phyloP scores from a whole-genome alignment of 1,284 basidiomycete genomes.

The Moesziomyces parantarcticus region DNA sequence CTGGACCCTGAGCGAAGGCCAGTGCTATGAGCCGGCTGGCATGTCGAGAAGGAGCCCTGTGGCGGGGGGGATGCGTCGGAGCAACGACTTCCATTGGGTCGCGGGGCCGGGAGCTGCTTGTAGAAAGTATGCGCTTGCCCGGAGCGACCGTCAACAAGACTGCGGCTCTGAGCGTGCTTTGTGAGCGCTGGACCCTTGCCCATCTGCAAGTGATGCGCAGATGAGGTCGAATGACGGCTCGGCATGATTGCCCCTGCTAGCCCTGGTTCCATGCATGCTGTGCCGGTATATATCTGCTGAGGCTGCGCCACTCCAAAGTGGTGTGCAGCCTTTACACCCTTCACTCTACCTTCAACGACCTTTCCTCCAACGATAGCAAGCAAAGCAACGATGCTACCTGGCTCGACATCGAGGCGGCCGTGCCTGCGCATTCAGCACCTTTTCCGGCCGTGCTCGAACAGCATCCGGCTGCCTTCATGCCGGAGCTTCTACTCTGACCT shows the following conservation, averaged over 20 bases:
- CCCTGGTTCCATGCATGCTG: not conserved
- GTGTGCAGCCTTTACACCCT: not conserved
- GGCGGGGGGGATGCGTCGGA: not conserved
- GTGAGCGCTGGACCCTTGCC: not conserved
- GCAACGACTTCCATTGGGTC: not conserved
- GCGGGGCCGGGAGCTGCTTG: not conserved
- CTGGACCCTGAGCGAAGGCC: not conserved
- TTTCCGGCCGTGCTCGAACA: conserved; percentile 5
- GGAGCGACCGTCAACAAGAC: not conserved
- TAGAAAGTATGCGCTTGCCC: not conserved
- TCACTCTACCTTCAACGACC: too few species aligned
- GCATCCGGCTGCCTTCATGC: conserved; percentile 5
- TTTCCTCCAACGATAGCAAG: too few species aligned
- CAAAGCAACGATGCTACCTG: conserved; percentile 2
- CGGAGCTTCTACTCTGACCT: conserved; percentile 35
- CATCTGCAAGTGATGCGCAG: not conserved
- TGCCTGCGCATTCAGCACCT: conserved; percentile 4
- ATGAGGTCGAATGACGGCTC: not conserved
- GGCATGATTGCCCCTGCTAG: not conserved
- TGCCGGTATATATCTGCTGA: not conserved
- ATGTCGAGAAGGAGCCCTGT: too few species aligned
- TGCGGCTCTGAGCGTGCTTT: too few species aligned
- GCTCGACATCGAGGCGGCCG: conserved; percentile 7
- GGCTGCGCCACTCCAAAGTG: not conserved
- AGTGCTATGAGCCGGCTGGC: not conserved